Conservation (phyloP, 345 rosid genomes). For the Aethionema arabicum region DNA sequence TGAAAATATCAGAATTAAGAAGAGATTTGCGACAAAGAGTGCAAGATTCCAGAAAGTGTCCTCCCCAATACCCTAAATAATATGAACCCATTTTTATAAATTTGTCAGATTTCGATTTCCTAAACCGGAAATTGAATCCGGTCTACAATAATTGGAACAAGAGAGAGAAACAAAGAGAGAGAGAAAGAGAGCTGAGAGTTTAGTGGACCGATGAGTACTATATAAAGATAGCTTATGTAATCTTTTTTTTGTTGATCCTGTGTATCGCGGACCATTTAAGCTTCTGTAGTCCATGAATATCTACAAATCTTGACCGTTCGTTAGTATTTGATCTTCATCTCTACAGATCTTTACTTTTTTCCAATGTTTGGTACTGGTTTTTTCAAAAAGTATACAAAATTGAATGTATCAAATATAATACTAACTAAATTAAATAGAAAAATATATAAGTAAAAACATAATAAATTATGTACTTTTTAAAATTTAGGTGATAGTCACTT, state of each 20-base stretch:
- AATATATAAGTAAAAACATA: no score
- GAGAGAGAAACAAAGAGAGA: not conserved
- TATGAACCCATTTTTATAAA: constrained; percentile 28
- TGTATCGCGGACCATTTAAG: constrained; percentile 28
- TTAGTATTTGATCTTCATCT: not conserved
- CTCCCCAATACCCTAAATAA: constrained; percentile 30
- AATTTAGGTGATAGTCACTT: not conserved
- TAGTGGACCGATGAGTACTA: not conserved
- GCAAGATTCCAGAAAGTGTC: constrained; percentile 69
- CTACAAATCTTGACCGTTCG: constrained; percentile 15
- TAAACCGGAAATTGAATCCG: constrained; percentile 23
- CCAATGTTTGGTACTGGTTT: no score
- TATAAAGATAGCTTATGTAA: constrained; percentile 5
- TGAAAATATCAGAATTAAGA: constrained; percentile 69
- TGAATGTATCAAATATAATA: no score
- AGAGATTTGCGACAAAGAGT: constrained; percentile 69
- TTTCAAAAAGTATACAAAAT: no score
- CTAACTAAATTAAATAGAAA: no score
- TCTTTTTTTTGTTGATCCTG: constrained; percentile 24
- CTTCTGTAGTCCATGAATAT: not conserved
- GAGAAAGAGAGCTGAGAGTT: not conserved
- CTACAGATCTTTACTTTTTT: not conserved
- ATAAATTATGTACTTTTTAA: no score
- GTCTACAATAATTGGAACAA: not conserved
- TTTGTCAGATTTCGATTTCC: not conserved